Conservation (phyloP, 495 filamentous ascomycete genomes). For the Mycothermus thermophilus region DNA sequence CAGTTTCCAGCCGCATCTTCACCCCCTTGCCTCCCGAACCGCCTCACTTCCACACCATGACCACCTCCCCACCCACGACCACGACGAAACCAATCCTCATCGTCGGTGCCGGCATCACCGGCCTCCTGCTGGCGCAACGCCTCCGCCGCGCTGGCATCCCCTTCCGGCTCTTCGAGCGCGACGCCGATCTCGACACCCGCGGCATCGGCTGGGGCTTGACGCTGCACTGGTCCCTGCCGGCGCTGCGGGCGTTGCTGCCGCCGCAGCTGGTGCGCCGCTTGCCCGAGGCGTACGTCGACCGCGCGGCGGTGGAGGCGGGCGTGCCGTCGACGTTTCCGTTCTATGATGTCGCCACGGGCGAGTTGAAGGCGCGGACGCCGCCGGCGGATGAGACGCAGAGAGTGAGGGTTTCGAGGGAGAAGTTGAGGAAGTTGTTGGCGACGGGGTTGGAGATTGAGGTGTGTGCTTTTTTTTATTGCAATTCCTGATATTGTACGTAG, state of each 20-base stretch:
- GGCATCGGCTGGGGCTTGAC: conserved; percentile 46
- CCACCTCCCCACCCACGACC: too few relatives aligned
- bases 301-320: conserved; percentile 12
- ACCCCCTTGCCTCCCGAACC: too few relatives aligned
- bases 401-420: conserved; percentile 37
- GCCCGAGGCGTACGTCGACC: conserved; percentile 35
- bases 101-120: conserved; percentile 46
- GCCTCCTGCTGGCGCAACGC: conserved; percentile 45
- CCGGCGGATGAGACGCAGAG: conserved; percentile 32
- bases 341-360: conserved; percentile 39
- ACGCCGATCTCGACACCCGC: conserved; percentile 30
- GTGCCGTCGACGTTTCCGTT: conserved; percentile 30
- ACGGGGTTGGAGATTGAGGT: conserved; percentile 34
- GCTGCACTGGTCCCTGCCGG: conserved; percentile 42
- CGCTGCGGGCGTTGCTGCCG: conserved; percentile 36
- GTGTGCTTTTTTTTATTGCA: neutral
- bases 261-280: conserved; percentile 32
- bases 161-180: conserved; percentile 42
- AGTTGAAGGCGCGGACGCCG: conserved; percentile 25
- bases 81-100: conserved; percentile 28
- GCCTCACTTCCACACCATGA: too few relatives aligned
- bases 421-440: conserved; percentile 34
- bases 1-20: too few relatives aligned
- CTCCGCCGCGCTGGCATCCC: conserved; percentile 29
- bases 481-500: neutral